Evolutionary conservation across 2,329 filamentous ascomycete species (phyloP), one percentile per base, ranked within the genome.

Genomic region (Botryosphaeria dothidea): DNA sequence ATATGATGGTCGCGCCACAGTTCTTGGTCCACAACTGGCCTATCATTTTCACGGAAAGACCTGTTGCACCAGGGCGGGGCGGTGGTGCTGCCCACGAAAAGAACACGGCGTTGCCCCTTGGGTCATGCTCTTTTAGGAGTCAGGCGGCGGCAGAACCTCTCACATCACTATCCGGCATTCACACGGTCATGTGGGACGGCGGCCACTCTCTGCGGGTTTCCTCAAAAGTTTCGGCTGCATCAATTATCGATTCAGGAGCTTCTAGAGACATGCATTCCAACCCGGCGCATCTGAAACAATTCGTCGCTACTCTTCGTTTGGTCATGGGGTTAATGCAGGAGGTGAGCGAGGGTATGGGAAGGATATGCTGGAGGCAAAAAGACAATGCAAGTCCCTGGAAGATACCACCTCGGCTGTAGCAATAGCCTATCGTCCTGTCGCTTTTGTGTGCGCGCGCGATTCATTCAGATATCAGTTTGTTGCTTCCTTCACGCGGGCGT

Each of bases 231-330:
- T 45, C 27, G 41, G 62, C 38, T 64, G 51, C 61, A 48, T 58
- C 27, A 54, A 48, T 38, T 58, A 62, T 64, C 62, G 62, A 49
- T 54, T 57, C 41, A 58, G 43, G 62, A 51, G 62, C 51, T 64
- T 58, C 62, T 64, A 64, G 62, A 64, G 51, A 64, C 52, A 57
- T 64, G 62, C 62, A 64, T 64, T 57, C 52, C n/a, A 29, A 34
- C 52, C 62, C 62, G 62, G 62, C 51, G 62, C 52, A 38, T 49
- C 51, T 58, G 62, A 64, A 64, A 64, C 62, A 64, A 57, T 64
- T 64, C 43, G 43, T 62, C 58, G 43, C 46, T 62, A 19, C 27
- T 48, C 57, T 51, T 62, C 45, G 19, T 62, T 62, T 51, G 52
- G 29, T 62, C 23, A 43, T 49, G 61, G 36, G 48, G n/a, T 52